Percentiles rank a stretch among this genome's conserved stretches.
Evolutionary conservation across 2,329 filamentous ascomycete genomes (phyloP).

Genomic region (Chaetomiaceae sp.): DNA sequence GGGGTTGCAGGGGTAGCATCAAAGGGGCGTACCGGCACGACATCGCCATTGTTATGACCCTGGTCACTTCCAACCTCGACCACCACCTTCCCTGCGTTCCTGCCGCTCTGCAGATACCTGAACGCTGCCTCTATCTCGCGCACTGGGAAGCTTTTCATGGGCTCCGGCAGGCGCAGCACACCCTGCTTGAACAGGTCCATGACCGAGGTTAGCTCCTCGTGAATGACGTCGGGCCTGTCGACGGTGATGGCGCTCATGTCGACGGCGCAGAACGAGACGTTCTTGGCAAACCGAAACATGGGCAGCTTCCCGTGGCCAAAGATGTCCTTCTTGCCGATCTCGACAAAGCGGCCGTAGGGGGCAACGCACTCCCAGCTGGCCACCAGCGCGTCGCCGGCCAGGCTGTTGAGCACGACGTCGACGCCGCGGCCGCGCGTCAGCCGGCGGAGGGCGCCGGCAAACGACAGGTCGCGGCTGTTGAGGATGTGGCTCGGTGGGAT

Average conservation of each 20-base stretch:
- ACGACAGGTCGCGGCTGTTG: conserved; percentile 4
- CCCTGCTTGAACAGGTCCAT: not conserved
- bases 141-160: not conserved
- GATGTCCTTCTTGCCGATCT: conserved; percentile 17
- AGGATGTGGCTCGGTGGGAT: conserved; percentile 7
- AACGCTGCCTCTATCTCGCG: not conserved
- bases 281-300: conserved; percentile 10
- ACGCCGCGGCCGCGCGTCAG: conserved; percentile 13
- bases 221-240: not conserved
- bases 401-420: conserved; percentile 22
- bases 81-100: not conserved
- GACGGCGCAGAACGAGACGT: conserved; percentile 3
- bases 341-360: conserved; percentile 13
- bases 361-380: conserved; percentile 36
- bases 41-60: not conserved
- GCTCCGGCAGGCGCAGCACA: not conserved
- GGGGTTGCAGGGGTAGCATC: no score
- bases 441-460: conserved; percentile 2
- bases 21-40: conserved; percentile 1
- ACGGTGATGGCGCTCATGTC: not conserved
- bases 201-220: not conserved
- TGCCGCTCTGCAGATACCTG: not conserved
- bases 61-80: not conserved
- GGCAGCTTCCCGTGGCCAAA: conserved; percentile 5
- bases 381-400: conserved; percentile 31